These are phyloP conservation scores for Picea glauca DNA, from an alignment of 75 land plant genomes.

Conservation along the genomic window DNA sequence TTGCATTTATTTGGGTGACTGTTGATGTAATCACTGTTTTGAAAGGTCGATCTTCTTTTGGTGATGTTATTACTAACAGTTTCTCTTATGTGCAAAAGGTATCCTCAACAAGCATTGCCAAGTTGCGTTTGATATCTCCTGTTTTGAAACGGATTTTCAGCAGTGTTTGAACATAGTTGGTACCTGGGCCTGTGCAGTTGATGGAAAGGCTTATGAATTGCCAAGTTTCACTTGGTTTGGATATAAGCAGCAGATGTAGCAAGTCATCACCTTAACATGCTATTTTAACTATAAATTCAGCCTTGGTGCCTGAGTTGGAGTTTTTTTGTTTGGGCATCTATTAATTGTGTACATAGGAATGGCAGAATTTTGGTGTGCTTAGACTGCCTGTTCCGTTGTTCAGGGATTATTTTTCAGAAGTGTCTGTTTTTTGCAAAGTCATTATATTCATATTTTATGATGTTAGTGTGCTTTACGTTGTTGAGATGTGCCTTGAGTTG, in stretches of 20 bases:
- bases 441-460: neutral
- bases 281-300: neutral
- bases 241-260: neutral
- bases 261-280: neutral
- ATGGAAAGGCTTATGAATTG: neutral
- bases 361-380: neutral
- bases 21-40: neutral
- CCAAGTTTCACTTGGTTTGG: neutral
- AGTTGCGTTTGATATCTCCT: conserved; percentile 55
- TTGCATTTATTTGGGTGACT: neutral
- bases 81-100: conserved; percentile 10
- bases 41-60: neutral
- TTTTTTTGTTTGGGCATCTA: neutral
- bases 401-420: neutral
- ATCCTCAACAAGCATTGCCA: conserved; percentile 18
- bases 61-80: neutral
- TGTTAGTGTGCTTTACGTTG: neutral
- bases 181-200: neutral
- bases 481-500: neutral
- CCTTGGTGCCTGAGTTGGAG: neutral
- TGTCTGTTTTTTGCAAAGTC: neutral
- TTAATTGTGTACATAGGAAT: neutral
- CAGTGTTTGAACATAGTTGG: conserved; percentile 26
- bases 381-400: neutral
- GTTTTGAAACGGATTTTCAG: conserved; percentile 84